Percentiles rank a stretch among this genome's conserved stretches.
Conservation (phyloP, 2,329 filamentous ascomycete species). For the Sarocladium brachiariae region DNA sequence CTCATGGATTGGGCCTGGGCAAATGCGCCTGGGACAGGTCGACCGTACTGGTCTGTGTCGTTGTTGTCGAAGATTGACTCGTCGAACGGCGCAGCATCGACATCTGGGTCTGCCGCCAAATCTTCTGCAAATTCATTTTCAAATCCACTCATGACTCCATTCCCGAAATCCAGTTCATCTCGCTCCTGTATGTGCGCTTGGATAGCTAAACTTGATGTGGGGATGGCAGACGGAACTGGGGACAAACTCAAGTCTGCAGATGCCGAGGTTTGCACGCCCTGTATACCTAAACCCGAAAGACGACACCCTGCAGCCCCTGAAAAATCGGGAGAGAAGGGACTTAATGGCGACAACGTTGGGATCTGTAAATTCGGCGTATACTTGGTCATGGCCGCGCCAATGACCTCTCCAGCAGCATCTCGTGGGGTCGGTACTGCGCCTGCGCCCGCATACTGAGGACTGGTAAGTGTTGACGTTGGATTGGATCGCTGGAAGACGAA, state of each 20-base stretch:
- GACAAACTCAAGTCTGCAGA: conserved; percentile 6
- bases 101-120: conserved; percentile 32
- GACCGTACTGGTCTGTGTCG: conserved; percentile 55
- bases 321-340: conserved; percentile 8
- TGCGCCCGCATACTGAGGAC: conserved; percentile 28
- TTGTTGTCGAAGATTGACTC: conserved; percentile 68
- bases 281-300: conserved; percentile 37
- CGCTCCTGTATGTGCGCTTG: conserved; percentile 12
- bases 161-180: conserved; percentile 58
- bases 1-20: conserved; percentile 43
- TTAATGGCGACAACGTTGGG: conserved; percentile 3
- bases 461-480: conserved; percentile 42
- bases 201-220: background rate
- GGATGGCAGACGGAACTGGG: conserved; percentile 10
- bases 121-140: conserved; percentile 40
- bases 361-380: conserved; percentile 25
- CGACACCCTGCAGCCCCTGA: conserved; percentile 13
- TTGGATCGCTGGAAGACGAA: conserved; percentile 52
- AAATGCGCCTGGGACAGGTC: conserved; percentile 53
- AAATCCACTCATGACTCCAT: conserved; percentile 51
- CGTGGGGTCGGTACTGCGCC: conserved; percentile 34
- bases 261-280: conserved; percentile 23
- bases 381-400: conserved; percentile 49
- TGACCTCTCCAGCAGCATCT: conserved; percentile 46
- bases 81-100: conserved; percentile 55